phyloP scores from a whole-genome alignment of 768 basidiomycete species.

The Lentinula lateritia region DNA sequence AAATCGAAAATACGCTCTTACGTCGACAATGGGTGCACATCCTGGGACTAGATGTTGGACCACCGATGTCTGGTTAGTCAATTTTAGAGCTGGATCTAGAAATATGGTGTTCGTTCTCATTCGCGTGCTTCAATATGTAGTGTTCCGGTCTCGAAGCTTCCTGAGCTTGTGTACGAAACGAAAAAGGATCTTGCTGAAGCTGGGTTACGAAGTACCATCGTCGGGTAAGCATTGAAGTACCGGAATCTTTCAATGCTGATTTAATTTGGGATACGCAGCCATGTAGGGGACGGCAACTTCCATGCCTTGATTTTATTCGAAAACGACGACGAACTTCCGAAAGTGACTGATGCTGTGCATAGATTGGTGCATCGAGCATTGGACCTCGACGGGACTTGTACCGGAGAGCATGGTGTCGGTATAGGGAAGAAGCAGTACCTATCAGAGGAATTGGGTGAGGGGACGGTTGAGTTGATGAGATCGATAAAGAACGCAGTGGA shows the following conservation, averaged over 20 bases:
- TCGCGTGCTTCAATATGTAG: slow-evolving; percentile 21
- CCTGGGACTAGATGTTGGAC: slow-evolving; percentile 73
- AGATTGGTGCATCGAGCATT: slow-evolving; percentile 70
- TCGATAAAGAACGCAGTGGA: slow-evolving; percentile 78
- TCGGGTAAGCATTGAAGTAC: slow-evolving; percentile 17
- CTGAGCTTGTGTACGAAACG: slow-evolving; percentile 70
- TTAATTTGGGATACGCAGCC: slow-evolving; percentile 32
- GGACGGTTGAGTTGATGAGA: slow-evolving; percentile 82
- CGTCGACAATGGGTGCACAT: slow-evolving; percentile 43
- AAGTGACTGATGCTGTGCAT: slow-evolving; percentile 57
- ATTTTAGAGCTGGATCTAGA: background rate
- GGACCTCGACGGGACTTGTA: slow-evolving; percentile 71
- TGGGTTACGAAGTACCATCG: slow-evolving; percentile 60
- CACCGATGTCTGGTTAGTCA: slow-evolving; percentile 80
- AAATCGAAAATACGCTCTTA: slow-evolving; percentile 80
- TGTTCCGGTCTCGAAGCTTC: slow-evolving; percentile 66
- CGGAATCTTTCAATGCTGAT: background rate
- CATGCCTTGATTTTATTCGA: slow-evolving; percentile 54
- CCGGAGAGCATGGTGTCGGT: slow-evolving; percentile 86
- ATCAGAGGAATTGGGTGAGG: slow-evolving; percentile 72
- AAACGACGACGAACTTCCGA: slow-evolving; percentile 50
- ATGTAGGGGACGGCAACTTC: slow-evolving; percentile 71
- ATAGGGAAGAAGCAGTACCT: slow-evolving; percentile 85
- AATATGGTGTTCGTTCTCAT: background rate
- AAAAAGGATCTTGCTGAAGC: slow-evolving; percentile 66